Conservation (phyloP, 306 rosid genomes). For the Medicago ruthenica region DNA sequence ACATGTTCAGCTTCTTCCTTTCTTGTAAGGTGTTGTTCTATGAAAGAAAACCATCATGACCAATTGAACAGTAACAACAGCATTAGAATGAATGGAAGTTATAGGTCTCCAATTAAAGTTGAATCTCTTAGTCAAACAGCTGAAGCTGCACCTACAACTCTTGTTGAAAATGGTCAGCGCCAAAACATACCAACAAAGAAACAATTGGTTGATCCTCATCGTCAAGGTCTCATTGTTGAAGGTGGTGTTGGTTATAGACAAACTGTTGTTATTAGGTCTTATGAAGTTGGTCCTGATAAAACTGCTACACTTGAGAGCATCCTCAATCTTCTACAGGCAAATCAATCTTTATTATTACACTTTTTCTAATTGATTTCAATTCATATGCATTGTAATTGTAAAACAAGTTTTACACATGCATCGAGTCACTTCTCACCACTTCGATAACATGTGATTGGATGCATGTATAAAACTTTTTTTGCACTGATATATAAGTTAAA, state of each 20-base stretch:
- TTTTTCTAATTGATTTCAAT: background rate
- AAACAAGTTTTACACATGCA: too few relatives aligned
- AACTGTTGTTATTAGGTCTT: conserved; percentile 83
- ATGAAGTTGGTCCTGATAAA: conserved; percentile 95
- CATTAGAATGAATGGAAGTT: conserved; percentile 60
- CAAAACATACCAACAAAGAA: conserved; percentile 87
- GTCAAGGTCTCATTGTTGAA: conserved; percentile 78
- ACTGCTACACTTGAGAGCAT: conserved; percentile 89
- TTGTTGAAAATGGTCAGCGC: conserved; percentile 55
- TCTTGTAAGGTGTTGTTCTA: conserved; percentile 54
- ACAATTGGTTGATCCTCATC: conserved; percentile 72
- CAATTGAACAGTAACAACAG: conserved; percentile 43
- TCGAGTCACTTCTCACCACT: too few relatives aligned
- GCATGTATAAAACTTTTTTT: too few relatives aligned
- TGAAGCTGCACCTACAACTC: conserved; percentile 40
- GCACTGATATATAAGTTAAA: too few relatives aligned
- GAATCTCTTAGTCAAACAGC: conserved; percentile 48
- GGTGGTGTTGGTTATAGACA: conserved; percentile 88
- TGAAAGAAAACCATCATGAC: conserved; percentile 51
- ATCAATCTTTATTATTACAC: background rate
- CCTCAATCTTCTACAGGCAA: conserved; percentile 88
- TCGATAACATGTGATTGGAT: too few relatives aligned
- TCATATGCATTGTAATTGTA: too few relatives aligned
- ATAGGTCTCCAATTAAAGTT: conserved; percentile 43
- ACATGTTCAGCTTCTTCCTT: conserved; percentile 39